These are phyloP conservation scores for Phytophthora crassamura DNA, from an alignment of 352 stramenopile species.

Conservation along the genomic window DNA sequence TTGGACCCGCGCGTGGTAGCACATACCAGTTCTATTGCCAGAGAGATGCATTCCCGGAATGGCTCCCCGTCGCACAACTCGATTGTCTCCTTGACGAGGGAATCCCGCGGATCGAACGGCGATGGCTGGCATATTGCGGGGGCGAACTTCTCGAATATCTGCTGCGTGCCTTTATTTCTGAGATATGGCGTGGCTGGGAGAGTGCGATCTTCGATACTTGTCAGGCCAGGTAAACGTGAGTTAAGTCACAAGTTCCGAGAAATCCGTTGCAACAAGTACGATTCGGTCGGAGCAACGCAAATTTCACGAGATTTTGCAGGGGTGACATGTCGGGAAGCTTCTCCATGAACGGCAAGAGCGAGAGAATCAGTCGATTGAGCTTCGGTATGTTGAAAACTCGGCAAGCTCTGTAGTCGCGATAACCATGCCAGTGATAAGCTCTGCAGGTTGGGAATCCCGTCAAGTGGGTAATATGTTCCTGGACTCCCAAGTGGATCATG, in stretches of 20 bases:
- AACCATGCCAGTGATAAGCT: constrained; percentile 32
- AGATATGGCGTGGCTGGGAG: constrained; percentile 10
- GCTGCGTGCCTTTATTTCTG: constrained; percentile 9
- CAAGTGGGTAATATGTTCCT: constrained; percentile 25
- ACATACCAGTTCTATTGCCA: constrained; percentile 32
- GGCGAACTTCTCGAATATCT: constrained; percentile 24
- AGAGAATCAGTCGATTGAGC: constrained; percentile 18
- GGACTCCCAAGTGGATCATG: constrained; percentile 23
- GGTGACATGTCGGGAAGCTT: constrained; percentile 28
- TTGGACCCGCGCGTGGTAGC: constrained; percentile 31
- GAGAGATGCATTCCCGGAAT: constrained; percentile 18
- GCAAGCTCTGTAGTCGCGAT: constrained; percentile 20
- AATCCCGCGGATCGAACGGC: constrained; percentile 12
- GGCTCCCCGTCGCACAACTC: constrained; percentile 31
- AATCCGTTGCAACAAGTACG: constrained; percentile 48
- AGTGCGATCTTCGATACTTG: not conserved
- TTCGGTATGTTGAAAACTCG: constrained; percentile 21
- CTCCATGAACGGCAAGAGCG: constrained; percentile 14
- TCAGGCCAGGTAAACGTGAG: constrained; percentile 28
- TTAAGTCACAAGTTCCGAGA: constrained; percentile 35
- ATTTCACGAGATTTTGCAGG: constrained; percentile 19
- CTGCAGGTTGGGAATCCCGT: constrained; percentile 26
- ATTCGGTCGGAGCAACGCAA: constrained; percentile 17
- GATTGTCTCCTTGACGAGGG: constrained; percentile 8
- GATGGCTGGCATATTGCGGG: constrained; percentile 17